These are phyloP conservation scores for Halenospora varia DNA, from an alignment of 495 filamentous ascomycete species.

Conservation along the genomic window DNA sequence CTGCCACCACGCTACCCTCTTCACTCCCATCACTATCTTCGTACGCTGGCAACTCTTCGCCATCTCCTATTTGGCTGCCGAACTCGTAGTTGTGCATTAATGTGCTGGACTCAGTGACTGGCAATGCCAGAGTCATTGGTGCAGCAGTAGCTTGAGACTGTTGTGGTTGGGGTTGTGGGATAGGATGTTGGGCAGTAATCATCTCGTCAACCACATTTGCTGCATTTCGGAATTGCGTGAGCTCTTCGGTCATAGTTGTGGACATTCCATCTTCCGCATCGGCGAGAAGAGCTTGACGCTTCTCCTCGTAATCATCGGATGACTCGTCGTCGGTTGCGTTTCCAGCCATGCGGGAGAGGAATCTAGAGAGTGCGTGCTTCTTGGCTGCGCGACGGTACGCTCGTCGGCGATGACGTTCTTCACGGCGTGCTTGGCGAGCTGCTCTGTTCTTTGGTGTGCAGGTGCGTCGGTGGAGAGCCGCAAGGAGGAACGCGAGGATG, in stretches of 20 bases:
- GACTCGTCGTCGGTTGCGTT: constrained; percentile 1
- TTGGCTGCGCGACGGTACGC: constrained; percentile 37
- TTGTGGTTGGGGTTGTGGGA: not conserved
- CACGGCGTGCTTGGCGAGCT: constrained; percentile 27
- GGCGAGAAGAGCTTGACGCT: constrained; percentile 7
- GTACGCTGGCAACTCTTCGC: constrained; percentile 34
- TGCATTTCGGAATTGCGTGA: constrained; percentile 43
- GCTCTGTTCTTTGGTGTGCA: constrained; percentile 23
- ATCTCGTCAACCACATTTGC: constrained; percentile 41
- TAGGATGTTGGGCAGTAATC: constrained; percentile 36
- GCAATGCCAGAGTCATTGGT: not conserved
- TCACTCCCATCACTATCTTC: constrained; percentile 28
- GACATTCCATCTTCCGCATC: constrained; percentile 36
- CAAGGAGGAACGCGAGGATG: constrained; percentile 31
- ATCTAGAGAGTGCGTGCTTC: constrained; percentile 25
- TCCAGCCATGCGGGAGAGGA: constrained; percentile 15
- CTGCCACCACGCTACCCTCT: constrained; percentile 27
- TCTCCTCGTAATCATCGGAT: constrained; percentile 19
- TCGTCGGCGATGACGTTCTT: constrained; percentile 36
- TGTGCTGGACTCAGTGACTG: not conserved
- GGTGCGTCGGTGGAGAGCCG: constrained; percentile 28
- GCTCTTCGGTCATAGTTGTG: constrained; percentile 34
- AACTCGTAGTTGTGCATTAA: constrained; percentile 14
- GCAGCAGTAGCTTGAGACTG: not conserved
- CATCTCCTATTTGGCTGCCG: constrained; percentile 16